Evolutionary conservation across 345 rosid species (phyloP).

Genomic region (Eucalyptus grandis): DNA sequence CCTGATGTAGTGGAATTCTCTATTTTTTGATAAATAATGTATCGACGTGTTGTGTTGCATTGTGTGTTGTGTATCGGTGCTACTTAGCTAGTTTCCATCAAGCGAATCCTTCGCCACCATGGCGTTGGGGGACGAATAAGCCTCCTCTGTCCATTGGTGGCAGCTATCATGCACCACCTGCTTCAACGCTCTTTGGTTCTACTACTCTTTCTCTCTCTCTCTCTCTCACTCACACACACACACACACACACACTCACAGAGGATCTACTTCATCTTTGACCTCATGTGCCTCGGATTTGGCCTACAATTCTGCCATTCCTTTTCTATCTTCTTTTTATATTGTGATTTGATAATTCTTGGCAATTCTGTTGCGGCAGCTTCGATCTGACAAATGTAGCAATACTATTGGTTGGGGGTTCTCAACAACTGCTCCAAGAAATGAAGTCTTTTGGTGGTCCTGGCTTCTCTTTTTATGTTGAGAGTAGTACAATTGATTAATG

Average conservation of each 20-base stretch:
- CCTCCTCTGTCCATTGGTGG: conserved; percentile 4
- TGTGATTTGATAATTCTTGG: not conserved
- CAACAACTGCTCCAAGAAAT: conserved; percentile 50
- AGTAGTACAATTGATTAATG: not conserved
- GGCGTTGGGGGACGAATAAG: conserved; percentile 21
- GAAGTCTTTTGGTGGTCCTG: conserved; percentile 1
- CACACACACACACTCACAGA: not conserved
- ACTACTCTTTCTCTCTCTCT: conserved; percentile 16
- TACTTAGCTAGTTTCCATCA: not conserved
- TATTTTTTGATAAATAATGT: too few species aligned
- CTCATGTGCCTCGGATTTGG: not conserved
- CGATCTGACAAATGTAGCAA: conserved; percentile 72
- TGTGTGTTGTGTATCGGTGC: too few species aligned
- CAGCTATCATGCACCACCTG: conserved; percentile 33
- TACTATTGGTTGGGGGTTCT: conserved; percentile 56
- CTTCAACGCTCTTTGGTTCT: conserved; percentile 84
- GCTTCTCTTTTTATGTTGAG: not conserved
- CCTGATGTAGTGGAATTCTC: too few species aligned
- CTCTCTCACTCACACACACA: not conserved
- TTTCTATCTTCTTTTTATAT: not conserved
- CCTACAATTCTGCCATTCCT: not conserved
- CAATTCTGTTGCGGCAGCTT: conserved; percentile 31
- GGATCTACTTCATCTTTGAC: not conserved
- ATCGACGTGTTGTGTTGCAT: too few species aligned
- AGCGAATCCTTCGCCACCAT: not conserved